Conservation (phyloP, 306 rosid genomes). For the Ziziphus jujuba region DNA sequence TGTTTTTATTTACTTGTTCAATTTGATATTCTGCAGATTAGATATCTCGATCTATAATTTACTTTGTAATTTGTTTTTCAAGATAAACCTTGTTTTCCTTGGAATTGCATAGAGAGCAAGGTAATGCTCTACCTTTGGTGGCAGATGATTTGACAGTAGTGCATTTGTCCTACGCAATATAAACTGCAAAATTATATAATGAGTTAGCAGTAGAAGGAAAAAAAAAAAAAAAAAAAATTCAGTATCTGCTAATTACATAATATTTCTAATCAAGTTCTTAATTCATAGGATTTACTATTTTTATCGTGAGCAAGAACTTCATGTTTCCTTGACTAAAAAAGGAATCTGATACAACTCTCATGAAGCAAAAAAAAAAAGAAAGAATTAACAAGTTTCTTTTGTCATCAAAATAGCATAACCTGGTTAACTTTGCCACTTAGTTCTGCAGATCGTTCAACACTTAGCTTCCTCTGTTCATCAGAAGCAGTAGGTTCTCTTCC, state of each 20-base stretch:
- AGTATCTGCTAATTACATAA: background rate
- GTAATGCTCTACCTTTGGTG: conserved; percentile 74
- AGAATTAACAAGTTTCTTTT: conserved; percentile 5
- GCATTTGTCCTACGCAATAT: conserved; percentile 90
- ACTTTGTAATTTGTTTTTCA: background rate
- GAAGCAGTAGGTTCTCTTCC: conserved; percentile 94
- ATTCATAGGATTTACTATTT: background rate
- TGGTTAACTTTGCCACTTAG: conserved; percentile 80
- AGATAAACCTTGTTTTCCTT: background rate
- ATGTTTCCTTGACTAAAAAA: conserved; percentile 24
- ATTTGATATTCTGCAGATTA: background rate
- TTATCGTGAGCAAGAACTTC: background rate
- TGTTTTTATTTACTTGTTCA: background rate
- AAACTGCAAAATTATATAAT: conserved; percentile 60
- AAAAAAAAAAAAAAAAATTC: no score
- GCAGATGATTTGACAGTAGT: conserved; percentile 85
- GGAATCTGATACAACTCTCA: conserved; percentile 18
- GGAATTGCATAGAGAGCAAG: conserved; percentile 19
- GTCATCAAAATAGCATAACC: conserved; percentile 42
- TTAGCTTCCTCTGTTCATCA: conserved; percentile 78
- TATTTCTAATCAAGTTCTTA: background rate
- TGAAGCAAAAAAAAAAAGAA: conserved; percentile 9
- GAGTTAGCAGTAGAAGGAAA: conserved; percentile 19
- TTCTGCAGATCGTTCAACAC: conserved; percentile 78
- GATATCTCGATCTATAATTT: background rate